A percentile compares a stretch with the other conserved stretches of the same genome.
phyloP scores from a whole-genome alignment of 2,329 filamentous ascomycete species.

The Byssothecium circinans region DNA sequence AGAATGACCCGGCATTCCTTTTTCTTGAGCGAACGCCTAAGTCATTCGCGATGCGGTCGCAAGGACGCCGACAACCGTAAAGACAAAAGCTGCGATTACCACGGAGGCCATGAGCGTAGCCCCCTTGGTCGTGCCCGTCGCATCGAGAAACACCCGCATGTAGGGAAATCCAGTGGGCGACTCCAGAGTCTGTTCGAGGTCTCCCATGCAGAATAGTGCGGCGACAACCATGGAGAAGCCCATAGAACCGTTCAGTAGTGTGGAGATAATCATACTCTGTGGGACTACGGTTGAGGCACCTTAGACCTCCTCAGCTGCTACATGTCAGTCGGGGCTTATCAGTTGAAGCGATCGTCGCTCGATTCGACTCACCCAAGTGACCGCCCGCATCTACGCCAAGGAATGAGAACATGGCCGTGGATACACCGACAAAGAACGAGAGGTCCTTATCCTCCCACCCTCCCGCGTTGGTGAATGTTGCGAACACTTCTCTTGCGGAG shows the following conservation, averaged over 20 bases:
- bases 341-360: neutral
- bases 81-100: conserved; percentile 8
- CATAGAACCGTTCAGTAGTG: conserved; percentile 34
- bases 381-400: conserved; percentile 47
- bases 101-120: conserved; percentile 47
- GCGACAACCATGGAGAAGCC: conserved; percentile 33
- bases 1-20: conserved; percentile 21
- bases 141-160: conserved; percentile 50
- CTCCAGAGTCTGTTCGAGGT: conserved; percentile 19
- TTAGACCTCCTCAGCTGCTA: conserved; percentile 25
- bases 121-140: conserved; percentile 19
- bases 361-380: conserved; percentile 24
- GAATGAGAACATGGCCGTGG: conserved; percentile 26
- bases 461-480: conserved; percentile 44
- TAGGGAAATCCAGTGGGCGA: conserved; percentile 41
- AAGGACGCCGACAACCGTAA: conserved; percentile 1
- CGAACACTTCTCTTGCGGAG: conserved; percentile 44
- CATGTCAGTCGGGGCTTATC: neutral
- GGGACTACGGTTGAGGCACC: conserved; percentile 27
- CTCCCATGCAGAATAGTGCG: conserved; percentile 36
- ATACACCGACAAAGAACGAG: conserved; percentile 41
- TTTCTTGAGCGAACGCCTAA: conserved; percentile 23
- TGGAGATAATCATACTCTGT: conserved; percentile 34
- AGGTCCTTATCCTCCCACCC: conserved; percentile 44
- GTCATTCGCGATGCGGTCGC: conserved; percentile 17